These are phyloP conservation scores for Neodidymelliopsis sp. DNA, from an alignment of 2,329 filamentous ascomycete genomes.

Conservation along the genomic window DNA sequence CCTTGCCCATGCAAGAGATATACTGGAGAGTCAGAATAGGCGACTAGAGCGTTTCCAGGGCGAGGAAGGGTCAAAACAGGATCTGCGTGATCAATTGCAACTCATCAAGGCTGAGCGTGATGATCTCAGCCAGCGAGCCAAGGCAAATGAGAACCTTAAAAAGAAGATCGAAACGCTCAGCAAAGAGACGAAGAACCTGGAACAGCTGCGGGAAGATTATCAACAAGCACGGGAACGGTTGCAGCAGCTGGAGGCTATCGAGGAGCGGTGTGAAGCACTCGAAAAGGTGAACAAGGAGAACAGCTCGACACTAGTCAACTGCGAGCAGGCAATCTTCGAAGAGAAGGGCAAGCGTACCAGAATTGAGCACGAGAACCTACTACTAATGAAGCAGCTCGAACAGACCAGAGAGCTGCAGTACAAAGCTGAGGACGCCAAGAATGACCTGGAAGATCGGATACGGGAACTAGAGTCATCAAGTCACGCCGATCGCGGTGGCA, in stretches of 20 bases:
- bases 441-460: constrained; percentile 56
- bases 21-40: constrained; percentile 55
- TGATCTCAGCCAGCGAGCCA: constrained; percentile 57
- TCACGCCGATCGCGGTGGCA: constrained; percentile 38
- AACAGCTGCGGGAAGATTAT: constrained; percentile 54
- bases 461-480: constrained; percentile 51
- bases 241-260: constrained; percentile 54
- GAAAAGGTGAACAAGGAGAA: constrained; percentile 62
- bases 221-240: constrained; percentile 54
- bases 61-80: constrained; percentile 55
- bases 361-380: constrained; percentile 57
- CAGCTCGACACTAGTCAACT: constrained; percentile 57
- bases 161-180: constrained; percentile 61
- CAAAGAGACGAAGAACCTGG: constrained; percentile 55
- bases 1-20: constrained; percentile 53
- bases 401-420: constrained; percentile 57
- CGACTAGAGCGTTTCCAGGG: constrained; percentile 54
- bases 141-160: constrained; percentile 61
- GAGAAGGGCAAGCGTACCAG: constrained; percentile 57
- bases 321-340: constrained; percentile 61
- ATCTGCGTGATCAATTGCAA: constrained; percentile 60
- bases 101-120: constrained; percentile 58
- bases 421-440: constrained; percentile 56
- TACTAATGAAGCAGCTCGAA: constrained; percentile 57
- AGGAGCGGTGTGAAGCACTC: constrained; percentile 54